Percentiles rank a stretch among this genome's conserved stretches.
Conservation (phyloP, 768 basidiomycete genomes). For the Megacollybia marginata region DNA sequence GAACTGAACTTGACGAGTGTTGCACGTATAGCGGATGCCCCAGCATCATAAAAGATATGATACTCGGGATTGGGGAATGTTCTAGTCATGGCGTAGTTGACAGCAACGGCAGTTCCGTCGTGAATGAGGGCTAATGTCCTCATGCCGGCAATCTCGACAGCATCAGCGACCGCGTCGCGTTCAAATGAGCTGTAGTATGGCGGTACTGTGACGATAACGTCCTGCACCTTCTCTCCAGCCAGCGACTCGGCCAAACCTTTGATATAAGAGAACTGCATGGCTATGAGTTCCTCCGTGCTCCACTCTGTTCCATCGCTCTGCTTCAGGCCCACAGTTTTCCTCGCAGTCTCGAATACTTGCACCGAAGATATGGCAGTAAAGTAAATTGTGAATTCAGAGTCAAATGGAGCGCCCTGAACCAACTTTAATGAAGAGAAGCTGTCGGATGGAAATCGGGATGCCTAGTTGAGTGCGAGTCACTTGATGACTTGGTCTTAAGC, state of each 20-base stretch:
- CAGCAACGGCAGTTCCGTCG: constrained; percentile 91
- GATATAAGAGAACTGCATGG: constrained; percentile 90
- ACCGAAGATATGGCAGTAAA: constrained; percentile 50
- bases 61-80: constrained; percentile 73
- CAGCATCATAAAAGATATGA: constrained; percentile 93
- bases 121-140: constrained; percentile 79
- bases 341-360: constrained; percentile 43
- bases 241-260: constrained; percentile 78
- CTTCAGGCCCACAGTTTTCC: constrained; percentile 53
- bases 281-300: constrained; percentile 85
- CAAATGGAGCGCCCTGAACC: constrained; percentile 64
- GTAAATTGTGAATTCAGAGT: constrained; percentile 52
- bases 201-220: constrained; percentile 87
- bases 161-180: constrained; percentile 86
- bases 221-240: constrained; percentile 69
- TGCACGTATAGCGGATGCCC: constrained; percentile 74
- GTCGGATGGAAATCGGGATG: constrained; percentile 84
- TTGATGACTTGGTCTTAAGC: not conserved
- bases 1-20: constrained; percentile 67
- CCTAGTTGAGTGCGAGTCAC: constrained; percentile 35
- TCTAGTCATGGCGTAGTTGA: constrained; percentile 98
- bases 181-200: constrained; percentile 87
- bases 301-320: constrained; percentile 63
- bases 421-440: constrained; percentile 83
- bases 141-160: constrained; percentile 86